Base-by-base conservation (phyloP, 1,139 yeast genomes). In the Lizanozyma gosingica region DNA sequence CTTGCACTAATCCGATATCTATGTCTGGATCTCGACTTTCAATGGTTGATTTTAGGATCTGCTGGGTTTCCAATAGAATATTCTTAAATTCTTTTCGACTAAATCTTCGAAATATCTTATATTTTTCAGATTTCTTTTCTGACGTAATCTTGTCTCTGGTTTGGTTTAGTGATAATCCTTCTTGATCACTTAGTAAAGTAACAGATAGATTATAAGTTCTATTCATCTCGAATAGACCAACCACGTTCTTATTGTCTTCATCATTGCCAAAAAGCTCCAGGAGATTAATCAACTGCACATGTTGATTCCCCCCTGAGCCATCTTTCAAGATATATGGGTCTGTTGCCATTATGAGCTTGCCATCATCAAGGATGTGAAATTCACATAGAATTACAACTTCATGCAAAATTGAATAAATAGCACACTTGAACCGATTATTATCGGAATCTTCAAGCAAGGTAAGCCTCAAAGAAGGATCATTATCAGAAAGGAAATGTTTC, bases 401-500 rank as follows among this genome's bases (percentile, higher is more conserved):
- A 8, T 62, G 56, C 2, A 60, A 46, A 44, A 64, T 70, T 0
- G 82, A 75, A 42, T 65, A 60, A 0, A 75, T 43, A 14, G 65
- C 43, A 18, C 76, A 68, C 29, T 59, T 43, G 39, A 56, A 62
- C 3, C 52, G 45, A 3, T 50, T 52, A 14, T 52, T 54, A 37
- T 59, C 35, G 14, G 49, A 50, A 4, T 47, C 39, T 18, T 47
- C 42, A 15, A 48, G 44, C 1, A 71, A 59, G 1, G 62, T 45
- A 37, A 83, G 45, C 43, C 59, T 63, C 44, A 80, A 50, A 0
- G 88, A 71, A 1, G 76, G 73, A 49, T 86, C 95, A 0, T 54
- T 44, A 9, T 73, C 68, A 37, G 71, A 68, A 37, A 82, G 58
- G 45, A 63, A 73, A 56, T 86, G 95, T 44, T 80, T 81, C 87